phyloP scores from a whole-genome alignment of 306 rosid genomes.

The Vicia faba region DNA sequence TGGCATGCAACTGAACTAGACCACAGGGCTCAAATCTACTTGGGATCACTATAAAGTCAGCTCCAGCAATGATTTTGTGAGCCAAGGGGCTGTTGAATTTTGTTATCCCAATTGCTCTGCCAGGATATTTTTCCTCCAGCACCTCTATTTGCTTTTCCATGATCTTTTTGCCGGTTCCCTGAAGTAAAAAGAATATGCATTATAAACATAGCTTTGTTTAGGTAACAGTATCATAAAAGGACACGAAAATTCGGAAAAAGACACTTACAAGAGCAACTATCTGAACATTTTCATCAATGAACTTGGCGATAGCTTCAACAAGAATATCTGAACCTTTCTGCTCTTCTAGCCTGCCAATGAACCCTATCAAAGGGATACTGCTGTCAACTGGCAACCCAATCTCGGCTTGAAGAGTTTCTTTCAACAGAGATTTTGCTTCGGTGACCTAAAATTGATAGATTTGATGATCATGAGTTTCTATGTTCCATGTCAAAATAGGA shows the following conservation, averaged over 20 bases:
- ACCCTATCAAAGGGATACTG: slow-evolving; percentile 76
- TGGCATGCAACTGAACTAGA: slow-evolving; percentile 79
- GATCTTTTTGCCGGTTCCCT: slow-evolving; percentile 79
- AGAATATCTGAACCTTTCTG: slow-evolving; percentile 98
- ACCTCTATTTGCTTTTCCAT: slow-evolving; percentile 71
- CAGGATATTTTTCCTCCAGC: slow-evolving; percentile 58
- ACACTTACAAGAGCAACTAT: slow-evolving; percentile 74
- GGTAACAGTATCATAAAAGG: slow-evolving; percentile 9
- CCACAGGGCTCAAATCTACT: slow-evolving; percentile 94
- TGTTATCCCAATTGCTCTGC: slow-evolving; percentile 61
- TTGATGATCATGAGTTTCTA: slow-evolving; percentile 26
- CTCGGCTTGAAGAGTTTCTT: slow-evolving; percentile 95
- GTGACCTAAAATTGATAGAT: slow-evolving; percentile 52
- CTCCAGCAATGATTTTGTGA: slow-evolving; percentile 76
- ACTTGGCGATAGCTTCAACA: slow-evolving; percentile 66
- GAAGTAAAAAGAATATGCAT: slow-evolving; percentile 6
- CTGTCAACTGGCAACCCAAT: slow-evolving; percentile 84
- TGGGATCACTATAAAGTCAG: slow-evolving; percentile 67
- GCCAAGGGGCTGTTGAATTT: slow-evolving; percentile 72
- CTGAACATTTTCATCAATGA: slow-evolving; percentile 68
- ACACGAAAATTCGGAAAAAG: background rate
- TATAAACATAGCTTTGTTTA: slow-evolving; percentile 22
- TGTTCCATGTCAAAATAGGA: slow-evolving; percentile 2
- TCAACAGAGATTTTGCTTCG: slow-evolving; percentile 68
- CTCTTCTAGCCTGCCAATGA: slow-evolving; percentile 96